Base-by-base conservation (phyloP, 2,329 filamentous ascomycete genomes). In the Xylariaceae sp. region DNA sequence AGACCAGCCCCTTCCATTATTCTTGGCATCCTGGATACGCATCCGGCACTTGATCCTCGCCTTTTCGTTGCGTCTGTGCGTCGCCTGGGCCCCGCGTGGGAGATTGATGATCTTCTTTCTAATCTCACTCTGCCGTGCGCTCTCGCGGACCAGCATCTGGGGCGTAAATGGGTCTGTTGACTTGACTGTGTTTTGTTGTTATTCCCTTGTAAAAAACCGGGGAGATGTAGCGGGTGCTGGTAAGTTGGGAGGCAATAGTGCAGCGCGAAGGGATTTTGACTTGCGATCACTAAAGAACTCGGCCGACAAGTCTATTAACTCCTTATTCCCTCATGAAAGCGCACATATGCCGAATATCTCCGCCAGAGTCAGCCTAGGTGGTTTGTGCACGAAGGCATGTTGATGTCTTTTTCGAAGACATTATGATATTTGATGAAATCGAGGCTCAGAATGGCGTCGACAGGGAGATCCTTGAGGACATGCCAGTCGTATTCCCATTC, bases 401-500 rank as follows among this genome's bases (percentile, higher is more conserved):
- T 39, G 6, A 29, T 44, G 42, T 21, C 22, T 22, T n/a, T n/a
- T 3, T 8, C 20, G 20, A 44, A 44, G 42, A 44, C 36, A 23
- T 44, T 14, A 21, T 44, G 42, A 16, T 17, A 6, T 27, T 44
- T 44, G 16, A 44, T 44, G 10, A 44, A 44, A 6, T 34, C 27
- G 1, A 44, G 27, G 17, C 36, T 44, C 3, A 44, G 42, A n/a
- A 44, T 25, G 11, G 36, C 42, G 27, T 44, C 42, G 27, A 39
- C 42, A 14, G 23, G 35, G 2, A 44, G 42, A 16, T 25, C 35
- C 14, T 44, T 25, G 12, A 44, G 38, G 21, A 44, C 42, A 21
- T 44, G 35, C 42, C 42, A 44, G 14, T 44, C 38, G 16, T 46
- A 46, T 33, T 46, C 38, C 37, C 37, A 46, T 2, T 19, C 38